phyloP scores from a whole-genome alignment of 2,329 filamentous ascomycete genomes.

The Paraconiothyrium sp. region DNA sequence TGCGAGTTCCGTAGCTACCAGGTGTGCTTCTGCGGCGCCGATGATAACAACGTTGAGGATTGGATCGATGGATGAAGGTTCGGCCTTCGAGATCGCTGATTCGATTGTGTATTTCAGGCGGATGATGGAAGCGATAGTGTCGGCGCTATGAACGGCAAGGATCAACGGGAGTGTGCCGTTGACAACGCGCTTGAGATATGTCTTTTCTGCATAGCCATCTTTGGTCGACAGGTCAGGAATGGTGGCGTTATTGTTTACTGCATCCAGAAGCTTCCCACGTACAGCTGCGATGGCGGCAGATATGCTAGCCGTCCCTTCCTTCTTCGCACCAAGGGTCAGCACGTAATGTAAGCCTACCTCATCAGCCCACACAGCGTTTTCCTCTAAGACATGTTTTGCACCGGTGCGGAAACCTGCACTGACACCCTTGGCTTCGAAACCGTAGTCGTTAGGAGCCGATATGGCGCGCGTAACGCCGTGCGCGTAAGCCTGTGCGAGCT shows the following conservation, averaged over 20 bases:
- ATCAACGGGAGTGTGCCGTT: constrained; percentile 64
- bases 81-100: constrained; percentile 20
- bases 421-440: constrained; percentile 48
- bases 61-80: constrained; percentile 32
- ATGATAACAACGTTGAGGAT: constrained; percentile 65
- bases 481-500: constrained; percentile 46
- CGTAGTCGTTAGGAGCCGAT: constrained; percentile 44
- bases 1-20: constrained; percentile 68
- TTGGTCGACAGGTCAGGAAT: constrained; percentile 26
- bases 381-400: constrained; percentile 45
- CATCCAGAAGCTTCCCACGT: constrained; percentile 64
- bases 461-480: constrained; percentile 53
- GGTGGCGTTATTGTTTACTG: constrained; percentile 53
- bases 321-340: constrained; percentile 60
- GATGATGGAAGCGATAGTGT: constrained; percentile 69
- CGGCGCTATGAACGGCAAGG: constrained; percentile 69
- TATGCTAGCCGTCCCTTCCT: constrained; percentile 39
- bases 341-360: constrained; percentile 58
- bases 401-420: constrained; percentile 48
- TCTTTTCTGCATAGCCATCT: constrained; percentile 44
- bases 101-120: constrained; percentile 68
- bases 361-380: constrained; percentile 51
- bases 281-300: constrained; percentile 64
- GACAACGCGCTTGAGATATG: constrained; percentile 65
- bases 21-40: constrained; percentile 70